Conservation (phyloP, 75 land plant genomes). For the Pinus albicaulis region DNA sequence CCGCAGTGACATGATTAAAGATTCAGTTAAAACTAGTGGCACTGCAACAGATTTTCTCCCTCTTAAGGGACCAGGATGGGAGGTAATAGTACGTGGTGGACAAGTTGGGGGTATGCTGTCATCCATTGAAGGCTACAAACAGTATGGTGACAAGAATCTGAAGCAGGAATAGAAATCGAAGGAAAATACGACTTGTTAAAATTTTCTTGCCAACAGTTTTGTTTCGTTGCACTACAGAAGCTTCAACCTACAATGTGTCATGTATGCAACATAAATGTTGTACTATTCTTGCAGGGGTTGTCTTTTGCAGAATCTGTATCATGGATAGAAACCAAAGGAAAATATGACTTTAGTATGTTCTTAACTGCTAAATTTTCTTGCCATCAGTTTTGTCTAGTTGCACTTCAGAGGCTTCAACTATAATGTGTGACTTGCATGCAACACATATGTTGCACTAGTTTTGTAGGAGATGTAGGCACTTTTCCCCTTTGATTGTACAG, state of each 20-base stretch:
- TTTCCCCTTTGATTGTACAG: no score
- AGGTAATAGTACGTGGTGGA: slow-evolving; percentile 25
- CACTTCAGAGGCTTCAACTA: no score
- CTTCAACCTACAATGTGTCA: no score
- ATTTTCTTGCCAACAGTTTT: not conserved
- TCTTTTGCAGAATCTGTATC: not conserved
- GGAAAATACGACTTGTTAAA: not conserved
- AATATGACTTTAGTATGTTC: not conserved
- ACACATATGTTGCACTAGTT: no score
- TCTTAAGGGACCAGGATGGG: slow-evolving; percentile 48
- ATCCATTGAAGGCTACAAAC: slow-evolving; percentile 38
- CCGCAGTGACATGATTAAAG: slow-evolving; percentile 23
- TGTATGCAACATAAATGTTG: no score
- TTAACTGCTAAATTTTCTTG: not conserved
- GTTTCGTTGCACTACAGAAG: no score
- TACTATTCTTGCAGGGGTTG: no score
- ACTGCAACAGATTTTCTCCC: slow-evolving; percentile 12
- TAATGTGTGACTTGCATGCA: no score
- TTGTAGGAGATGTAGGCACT: no score
- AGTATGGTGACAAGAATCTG: not conserved
- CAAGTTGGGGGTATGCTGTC: slow-evolving; percentile 23
- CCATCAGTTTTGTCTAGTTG: no score
- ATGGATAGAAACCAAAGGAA: not conserved
- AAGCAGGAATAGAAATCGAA: not conserved
- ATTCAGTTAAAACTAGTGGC: not conserved